phyloP scores from a whole-genome alignment of 805 yeast genomes.

The Brettanomyces anomalus region DNA sequence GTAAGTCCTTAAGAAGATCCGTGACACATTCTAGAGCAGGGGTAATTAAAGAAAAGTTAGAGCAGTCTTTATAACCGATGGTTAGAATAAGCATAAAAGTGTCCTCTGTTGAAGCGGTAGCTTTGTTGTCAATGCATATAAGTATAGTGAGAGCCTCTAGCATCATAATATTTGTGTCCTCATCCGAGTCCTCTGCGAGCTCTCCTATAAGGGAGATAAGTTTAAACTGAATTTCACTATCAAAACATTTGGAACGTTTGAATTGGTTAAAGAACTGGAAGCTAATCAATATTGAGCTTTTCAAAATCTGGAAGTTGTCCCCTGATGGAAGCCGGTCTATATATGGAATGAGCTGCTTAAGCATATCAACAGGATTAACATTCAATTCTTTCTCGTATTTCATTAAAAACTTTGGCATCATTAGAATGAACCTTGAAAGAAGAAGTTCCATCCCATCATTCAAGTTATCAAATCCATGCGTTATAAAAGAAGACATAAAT shows the following conservation, averaged over 20 bases:
- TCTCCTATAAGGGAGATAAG: conserved; percentile 30
- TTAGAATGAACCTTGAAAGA: conserved; percentile 37
- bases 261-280: conserved; percentile 35
- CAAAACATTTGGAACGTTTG: conserved; percentile 23
- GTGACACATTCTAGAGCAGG: conserved; percentile 66
- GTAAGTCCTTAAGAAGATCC: conserved; percentile 42
- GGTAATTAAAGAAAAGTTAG: conserved; percentile 59
- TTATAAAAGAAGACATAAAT: conserved; percentile 8
- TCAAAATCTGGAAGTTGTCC: conserved; percentile 16
- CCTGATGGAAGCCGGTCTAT: conserved; percentile 13
- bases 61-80: conserved; percentile 63
- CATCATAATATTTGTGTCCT: conserved; percentile 69
- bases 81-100: conserved; percentile 49
- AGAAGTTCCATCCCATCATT: conserved; percentile 28
- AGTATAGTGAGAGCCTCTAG: conserved; percentile 60
- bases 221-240: conserved; percentile 16
- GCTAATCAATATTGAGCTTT: conserved; percentile 36
- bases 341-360: conserved; percentile 17
- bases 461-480: conserved; percentile 6
- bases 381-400: conserved; percentile 32
- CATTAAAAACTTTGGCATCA: conserved; percentile 49
- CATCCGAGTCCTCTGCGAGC: conserved; percentile 56
- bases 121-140: conserved; percentile 36
- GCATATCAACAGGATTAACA: conserved; percentile 16
- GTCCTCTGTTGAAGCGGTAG: conserved; percentile 23